These are phyloP conservation scores for Eucalyptus pauciflora DNA, from an alignment of 345 rosid species.

Conservation along the genomic window DNA sequence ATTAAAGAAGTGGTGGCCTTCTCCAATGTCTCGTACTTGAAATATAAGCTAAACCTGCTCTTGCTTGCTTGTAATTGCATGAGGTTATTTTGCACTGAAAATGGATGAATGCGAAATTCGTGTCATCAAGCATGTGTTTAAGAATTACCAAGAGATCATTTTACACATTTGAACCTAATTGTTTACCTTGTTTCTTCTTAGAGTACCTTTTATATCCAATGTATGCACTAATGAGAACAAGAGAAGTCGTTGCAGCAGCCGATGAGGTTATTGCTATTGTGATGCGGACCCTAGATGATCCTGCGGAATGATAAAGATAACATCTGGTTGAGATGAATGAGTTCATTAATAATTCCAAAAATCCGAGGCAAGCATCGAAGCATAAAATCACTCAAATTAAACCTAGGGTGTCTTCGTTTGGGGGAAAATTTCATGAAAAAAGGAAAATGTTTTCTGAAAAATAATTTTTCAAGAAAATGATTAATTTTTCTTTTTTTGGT, in stretches of 20 bases:
- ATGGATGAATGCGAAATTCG: neutral
- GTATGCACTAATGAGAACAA: neutral
- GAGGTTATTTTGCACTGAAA: neutral
- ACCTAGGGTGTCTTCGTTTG: too few relatives aligned
- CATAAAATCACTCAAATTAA: too few relatives aligned
- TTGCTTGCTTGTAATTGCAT: neutral
- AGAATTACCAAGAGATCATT: neutral
- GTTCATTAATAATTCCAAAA: too few relatives aligned
- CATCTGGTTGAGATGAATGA: too few relatives aligned
- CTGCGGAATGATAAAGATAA: neutral
- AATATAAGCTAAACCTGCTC: conserved; percentile 15
- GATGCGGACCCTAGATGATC: neutral
- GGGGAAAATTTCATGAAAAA: too few relatives aligned
- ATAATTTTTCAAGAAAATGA: too few relatives aligned
- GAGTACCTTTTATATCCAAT: neutral
- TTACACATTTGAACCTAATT: neutral
- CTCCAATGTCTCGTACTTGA: conserved; percentile 58
- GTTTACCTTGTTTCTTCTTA: neutral
- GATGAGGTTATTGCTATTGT: neutral
- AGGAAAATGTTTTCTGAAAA: too few relatives aligned
- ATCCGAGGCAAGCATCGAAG: too few relatives aligned
- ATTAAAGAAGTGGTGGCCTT: conserved; percentile 52
- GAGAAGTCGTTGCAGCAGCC: neutral
- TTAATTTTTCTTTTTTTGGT: too few relatives aligned
- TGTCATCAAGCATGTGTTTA: neutral